Conservation (phyloP, 306 rosid genomes). For the Cyclanthera cordifolia region DNA sequence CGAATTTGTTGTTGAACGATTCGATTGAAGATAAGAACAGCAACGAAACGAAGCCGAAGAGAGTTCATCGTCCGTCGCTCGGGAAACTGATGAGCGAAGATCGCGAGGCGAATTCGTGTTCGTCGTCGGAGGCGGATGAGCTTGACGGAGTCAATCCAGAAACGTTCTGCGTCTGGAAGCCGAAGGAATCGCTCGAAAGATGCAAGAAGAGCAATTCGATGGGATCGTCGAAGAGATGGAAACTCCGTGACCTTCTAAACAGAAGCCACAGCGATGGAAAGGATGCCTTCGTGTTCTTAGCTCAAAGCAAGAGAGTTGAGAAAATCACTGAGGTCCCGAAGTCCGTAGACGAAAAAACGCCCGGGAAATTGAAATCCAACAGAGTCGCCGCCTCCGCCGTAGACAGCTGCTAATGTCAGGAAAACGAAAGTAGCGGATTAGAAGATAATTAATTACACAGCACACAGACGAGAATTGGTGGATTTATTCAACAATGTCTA, state of each 20-base stretch:
- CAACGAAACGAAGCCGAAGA: slow-evolving; percentile 14
- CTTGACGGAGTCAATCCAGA: slow-evolving; percentile 35
- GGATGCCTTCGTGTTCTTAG: slow-evolving; percentile 24
- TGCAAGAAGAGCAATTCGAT: slow-evolving; percentile 51
- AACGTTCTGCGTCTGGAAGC: slow-evolving; percentile 66
- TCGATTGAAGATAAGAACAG: background rate
- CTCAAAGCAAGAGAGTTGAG: slow-evolving; percentile 14
- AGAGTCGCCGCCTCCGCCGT: background rate
- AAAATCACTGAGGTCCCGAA: background rate
- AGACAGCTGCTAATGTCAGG: background rate
- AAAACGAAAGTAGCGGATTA: slow-evolving; percentile 20
- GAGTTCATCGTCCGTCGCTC: slow-evolving; percentile 37
- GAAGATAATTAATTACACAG: slow-evolving; percentile 34
- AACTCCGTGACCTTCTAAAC: slow-evolving; percentile 37
- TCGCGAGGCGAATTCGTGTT: slow-evolving; percentile 42
- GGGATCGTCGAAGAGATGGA: slow-evolving; percentile 68
- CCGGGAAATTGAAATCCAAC: slow-evolving; percentile 12
- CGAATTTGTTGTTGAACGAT: slow-evolving; percentile 16
- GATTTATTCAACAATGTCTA: slow-evolving; percentile 39
- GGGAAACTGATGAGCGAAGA: slow-evolving; percentile 62
- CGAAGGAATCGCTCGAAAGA: slow-evolving; percentile 20
- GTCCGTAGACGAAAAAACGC: background rate
- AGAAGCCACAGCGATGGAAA: slow-evolving; percentile 52
- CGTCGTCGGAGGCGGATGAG: slow-evolving; percentile 62
- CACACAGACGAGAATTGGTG: slow-evolving; percentile 36